phyloP scores from a whole-genome alignment of 192 early-diverging fungal species.

The Coemansia sp. region DNA sequence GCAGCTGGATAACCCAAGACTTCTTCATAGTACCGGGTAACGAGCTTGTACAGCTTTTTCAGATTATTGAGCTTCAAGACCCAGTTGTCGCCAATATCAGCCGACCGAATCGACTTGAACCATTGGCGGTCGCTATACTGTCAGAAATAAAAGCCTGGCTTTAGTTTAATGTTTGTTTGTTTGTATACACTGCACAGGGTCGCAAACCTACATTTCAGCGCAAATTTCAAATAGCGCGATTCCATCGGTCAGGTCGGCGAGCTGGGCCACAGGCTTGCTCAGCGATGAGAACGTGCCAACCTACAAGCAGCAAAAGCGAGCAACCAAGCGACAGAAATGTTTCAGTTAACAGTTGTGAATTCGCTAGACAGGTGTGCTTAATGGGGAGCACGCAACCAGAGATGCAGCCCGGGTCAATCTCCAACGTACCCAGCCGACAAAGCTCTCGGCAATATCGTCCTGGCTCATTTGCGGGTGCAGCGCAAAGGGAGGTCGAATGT shows the following conservation, averaged over 20 bases:
- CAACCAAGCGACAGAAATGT: neutral
- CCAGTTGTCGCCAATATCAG: constrained; percentile 89
- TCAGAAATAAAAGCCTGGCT: neutral
- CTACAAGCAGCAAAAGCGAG: constrained; percentile 12
- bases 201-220: constrained; percentile 69
- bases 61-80: constrained; percentile 90
- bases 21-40: constrained; percentile 85
- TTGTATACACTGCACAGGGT: neutral
- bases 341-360: no score
- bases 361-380: no score
- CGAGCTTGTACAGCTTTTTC: constrained; percentile 83
- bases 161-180: neutral
- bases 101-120: constrained; percentile 76
- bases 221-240: constrained; percentile 79
- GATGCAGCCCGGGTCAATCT: neutral
- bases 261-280: constrained; percentile 38
- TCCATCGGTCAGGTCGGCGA: constrained; percentile 74
- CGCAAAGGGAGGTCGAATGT: neutral
- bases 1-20: constrained; percentile 67
- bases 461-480: constrained; percentile 27
- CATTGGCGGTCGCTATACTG: constrained; percentile 75
- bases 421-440: constrained; percentile 49
- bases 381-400: neutral
- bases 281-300: constrained; percentile 43
- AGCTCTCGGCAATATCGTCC: constrained; percentile 47